Base-by-base conservation (phyloP, 768 basidiomycete species). In the Butyriboletus loyo region DNA sequence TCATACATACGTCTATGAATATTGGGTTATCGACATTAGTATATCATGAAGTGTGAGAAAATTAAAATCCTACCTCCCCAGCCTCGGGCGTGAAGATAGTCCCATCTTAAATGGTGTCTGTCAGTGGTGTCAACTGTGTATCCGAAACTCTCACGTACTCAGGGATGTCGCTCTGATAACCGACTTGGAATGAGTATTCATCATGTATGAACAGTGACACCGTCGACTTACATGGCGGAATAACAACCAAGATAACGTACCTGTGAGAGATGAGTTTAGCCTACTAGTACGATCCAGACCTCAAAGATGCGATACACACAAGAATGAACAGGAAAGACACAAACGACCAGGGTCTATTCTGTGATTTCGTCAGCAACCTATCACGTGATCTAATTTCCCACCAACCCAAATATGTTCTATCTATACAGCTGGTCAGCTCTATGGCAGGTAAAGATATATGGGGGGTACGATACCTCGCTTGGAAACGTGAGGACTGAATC, bases 381-480 rank as follows among this genome's bases (percentile, higher is more conserved):
- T 4, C 14, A 28, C 15, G 7, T 14, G 19, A 19, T 22, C 13
- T 1, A 27, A 0, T 30, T 28, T 4, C 28, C 25, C 15, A 41
- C 58, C 2, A 3, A 61, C 59, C 59, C 59, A 60, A 28, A 60
- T 7, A 11, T 57, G 45, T 45, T 57, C 38, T 30, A 61, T 19
- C 59, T 60, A 5, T 22, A 7, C 19, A 25, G 1, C 6, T 11
- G 15, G 7, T 36, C 7, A 25, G 24, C 30, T n/a, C n/a, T n/a
- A n/a, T n/a, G n/a, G n/a, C 13, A 9, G 22, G 22, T 14, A 30
- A 30, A 24, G 7, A 22, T 1, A 40, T 2, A 32, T 19, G 22
- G 17, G 22, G 37, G n/a, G 17, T 9, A 45, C 44, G 14, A 32
- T 46, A 56, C 59, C 51, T 60, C 59, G 24, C 15, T 38, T 5